phyloP scores from a whole-genome alignment of 2,329 filamentous ascomycete species.

The Colletotrichum liriopes region DNA sequence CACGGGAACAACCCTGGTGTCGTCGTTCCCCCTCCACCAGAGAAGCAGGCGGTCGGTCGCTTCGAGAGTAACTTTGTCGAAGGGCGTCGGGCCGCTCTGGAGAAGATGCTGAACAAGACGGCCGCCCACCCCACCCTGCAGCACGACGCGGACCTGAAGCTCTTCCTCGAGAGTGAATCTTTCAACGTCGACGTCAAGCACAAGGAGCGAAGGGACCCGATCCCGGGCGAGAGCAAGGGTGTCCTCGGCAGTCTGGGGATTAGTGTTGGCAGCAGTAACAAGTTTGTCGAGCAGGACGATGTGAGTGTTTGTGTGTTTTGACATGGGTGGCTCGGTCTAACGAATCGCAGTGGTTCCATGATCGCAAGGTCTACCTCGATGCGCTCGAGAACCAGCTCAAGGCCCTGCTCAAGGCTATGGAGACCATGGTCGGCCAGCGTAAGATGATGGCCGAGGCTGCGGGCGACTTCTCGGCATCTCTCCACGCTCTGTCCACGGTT shows the following conservation, averaged over 20 bases:
- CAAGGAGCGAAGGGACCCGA: slow-evolving; percentile 91
- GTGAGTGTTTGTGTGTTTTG: slow-evolving; percentile 63
- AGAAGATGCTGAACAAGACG: slow-evolving; percentile 98
- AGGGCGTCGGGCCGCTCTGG: slow-evolving; percentile 88
- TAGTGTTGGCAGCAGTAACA: slow-evolving; percentile 81
- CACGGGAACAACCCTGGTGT: slow-evolving; percentile 96
- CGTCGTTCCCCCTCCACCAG: slow-evolving; percentile 94
- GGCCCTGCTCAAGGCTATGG: slow-evolving; percentile 91
- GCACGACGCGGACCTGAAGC: slow-evolving; percentile 93
- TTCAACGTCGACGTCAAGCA: slow-evolving; percentile 99
- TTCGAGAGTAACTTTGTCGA: slow-evolving; percentile 99
- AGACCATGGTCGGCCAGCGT: slow-evolving; percentile 91
- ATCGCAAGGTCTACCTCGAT: slow-evolving; percentile 94
- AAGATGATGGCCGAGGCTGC: slow-evolving; percentile 95
- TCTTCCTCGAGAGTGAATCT: slow-evolving; percentile 95
- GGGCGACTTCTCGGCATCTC: slow-evolving; percentile 90
- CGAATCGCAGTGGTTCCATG: slow-evolving; percentile 88
- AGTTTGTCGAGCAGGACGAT: slow-evolving; percentile 98
- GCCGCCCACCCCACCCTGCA: slow-evolving; percentile 91
- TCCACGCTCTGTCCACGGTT: slow-evolving; percentile 93
- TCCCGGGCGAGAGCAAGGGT: slow-evolving; percentile 91
- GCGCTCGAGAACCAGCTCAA: slow-evolving; percentile 93
- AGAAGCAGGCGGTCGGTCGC: slow-evolving; percentile 96
- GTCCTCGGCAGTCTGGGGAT: slow-evolving; percentile 90
- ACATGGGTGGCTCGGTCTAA: slow-evolving; percentile 33